A percentile compares a stretch with the other conserved stretches of the same genome.
Evolutionary conservation across 2,329 filamentous ascomycete species (phyloP).

Genomic region (Sclerotinia subarctica): DNA sequence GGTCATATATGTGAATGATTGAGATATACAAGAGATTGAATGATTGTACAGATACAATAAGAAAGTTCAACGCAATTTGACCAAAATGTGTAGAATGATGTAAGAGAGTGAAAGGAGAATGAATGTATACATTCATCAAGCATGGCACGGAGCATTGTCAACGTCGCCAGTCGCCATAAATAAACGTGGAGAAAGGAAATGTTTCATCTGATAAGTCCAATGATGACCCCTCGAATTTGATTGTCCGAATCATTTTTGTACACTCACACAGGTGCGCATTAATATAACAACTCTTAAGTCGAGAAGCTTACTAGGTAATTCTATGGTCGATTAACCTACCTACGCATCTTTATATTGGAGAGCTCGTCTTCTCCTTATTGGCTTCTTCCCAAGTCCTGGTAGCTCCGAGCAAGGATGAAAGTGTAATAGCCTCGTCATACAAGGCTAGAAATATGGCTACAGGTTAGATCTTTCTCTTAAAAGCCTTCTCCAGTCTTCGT

Average conservation of each 20-base stretch:
- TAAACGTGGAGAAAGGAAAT: conserved; percentile 18
- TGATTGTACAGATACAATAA: neutral
- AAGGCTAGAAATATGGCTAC: conserved; percentile 37
- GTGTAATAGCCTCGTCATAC: conserved; percentile 29
- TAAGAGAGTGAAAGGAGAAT: neutral
- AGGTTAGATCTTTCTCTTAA: conserved; percentile 26
- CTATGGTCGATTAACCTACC: too few species aligned
- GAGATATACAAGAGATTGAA: neutral
- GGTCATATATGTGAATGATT: neutral
- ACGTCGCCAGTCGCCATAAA: neutral
- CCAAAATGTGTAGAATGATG: neutral
- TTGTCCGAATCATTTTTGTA: neutral
- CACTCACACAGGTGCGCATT: neutral
- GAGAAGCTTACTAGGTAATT: neutral
- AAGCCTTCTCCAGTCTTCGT: conserved; percentile 1
- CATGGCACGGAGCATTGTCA: conserved; percentile 19
- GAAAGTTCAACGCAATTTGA: neutral
- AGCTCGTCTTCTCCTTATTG: neutral
- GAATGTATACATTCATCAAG: conserved; percentile 2
- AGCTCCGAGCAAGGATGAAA: conserved; percentile 23
- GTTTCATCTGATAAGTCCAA: too few species aligned
- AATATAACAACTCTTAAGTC: neutral
- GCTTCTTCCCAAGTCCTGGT: neutral
- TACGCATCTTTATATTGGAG: too few species aligned
- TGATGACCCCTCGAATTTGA: neutral